Percentiles rank a stretch among this genome's conserved stretches.
Evolutionary conservation across 108 stramenopile genomes (phyloP).

Genomic region (Nitzschia palea): DNA sequence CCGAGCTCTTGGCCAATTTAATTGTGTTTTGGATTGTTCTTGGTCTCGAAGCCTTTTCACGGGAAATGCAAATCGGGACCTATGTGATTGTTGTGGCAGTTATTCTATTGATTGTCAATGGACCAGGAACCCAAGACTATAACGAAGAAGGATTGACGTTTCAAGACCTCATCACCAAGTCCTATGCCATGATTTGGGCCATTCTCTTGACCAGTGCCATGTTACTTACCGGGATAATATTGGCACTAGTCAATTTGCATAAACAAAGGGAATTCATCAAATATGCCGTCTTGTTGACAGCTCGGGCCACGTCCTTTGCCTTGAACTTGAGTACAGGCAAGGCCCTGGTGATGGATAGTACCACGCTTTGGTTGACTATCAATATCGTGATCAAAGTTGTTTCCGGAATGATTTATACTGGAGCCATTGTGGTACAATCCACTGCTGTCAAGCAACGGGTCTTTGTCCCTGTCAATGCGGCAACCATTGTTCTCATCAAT

Average conservation of each 20-base stretch:
- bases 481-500: conserved; percentile 36
- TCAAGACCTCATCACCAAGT: conserved; percentile 19
- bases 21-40: conserved; percentile 33
- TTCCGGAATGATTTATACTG: conserved; percentile 22
- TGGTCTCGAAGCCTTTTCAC: conserved; percentile 28
- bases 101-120: conserved; percentile 37
- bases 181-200: conserved; percentile 32
- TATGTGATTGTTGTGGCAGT: conserved; percentile 40
- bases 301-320: conserved; percentile 26
- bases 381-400: conserved; percentile 33
- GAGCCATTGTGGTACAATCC: conserved; percentile 42
- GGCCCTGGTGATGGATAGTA: conserved; percentile 14
- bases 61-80: conserved; percentile 37
- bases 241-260: not conserved
- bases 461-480: conserved; percentile 40
- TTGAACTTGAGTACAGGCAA: conserved; percentile 35
- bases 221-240: conserved; percentile 10
- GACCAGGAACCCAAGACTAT: conserved; percentile 18
- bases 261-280: not conserved
- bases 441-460: conserved; percentile 30
- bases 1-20: conserved; percentile 35
- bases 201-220: conserved; percentile 14
- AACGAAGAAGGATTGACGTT: conserved; percentile 2
- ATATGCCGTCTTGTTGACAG: conserved; percentile 23
- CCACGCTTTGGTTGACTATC: not conserved